Evolutionary conservation across 1,284 basidiomycete species (phyloP).

Genomic region (Tremellales sp.): DNA sequence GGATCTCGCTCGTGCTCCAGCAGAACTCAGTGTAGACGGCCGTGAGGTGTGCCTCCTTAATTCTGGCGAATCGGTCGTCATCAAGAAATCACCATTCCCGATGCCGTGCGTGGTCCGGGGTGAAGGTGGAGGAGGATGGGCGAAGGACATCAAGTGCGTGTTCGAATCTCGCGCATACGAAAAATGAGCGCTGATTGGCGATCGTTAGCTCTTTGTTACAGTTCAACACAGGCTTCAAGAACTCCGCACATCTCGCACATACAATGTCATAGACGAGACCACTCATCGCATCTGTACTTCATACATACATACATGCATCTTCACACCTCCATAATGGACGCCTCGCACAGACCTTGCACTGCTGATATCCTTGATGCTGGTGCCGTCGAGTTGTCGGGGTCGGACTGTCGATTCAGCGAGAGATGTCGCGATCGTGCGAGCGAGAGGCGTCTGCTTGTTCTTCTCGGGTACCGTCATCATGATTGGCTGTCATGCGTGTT

Average conservation of each 20-base stretch:
- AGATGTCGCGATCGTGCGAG: no score
- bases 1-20: conserved; percentile 74
- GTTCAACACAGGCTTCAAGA: conserved; percentile 86
- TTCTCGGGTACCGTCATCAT: no score
- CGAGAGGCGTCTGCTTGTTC: no score
- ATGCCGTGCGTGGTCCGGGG: conserved; percentile 88
- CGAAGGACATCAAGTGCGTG: conserved; percentile 78
- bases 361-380: no score
- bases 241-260: conserved; percentile 32
- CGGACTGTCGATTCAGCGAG: no score
- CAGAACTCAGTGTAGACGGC: conserved; percentile 90
- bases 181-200: neutral
- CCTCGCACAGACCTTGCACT: no score
- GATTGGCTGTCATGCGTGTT: no score
- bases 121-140: conserved; percentile 89
- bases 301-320: no score
- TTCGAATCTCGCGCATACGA: conserved; percentile 10
- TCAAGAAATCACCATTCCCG: conserved; percentile 79
- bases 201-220: conserved; percentile 70
- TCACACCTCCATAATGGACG: no score
- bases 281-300: no score
- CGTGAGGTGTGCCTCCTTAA: conserved; percentile 72
- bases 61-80: conserved; percentile 77
- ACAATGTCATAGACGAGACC: neutral
- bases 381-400: no score